Evolutionary conservation across 2,329 filamentous ascomycete species (phyloP).

Genomic region (Colletotrichum liriopes): DNA sequence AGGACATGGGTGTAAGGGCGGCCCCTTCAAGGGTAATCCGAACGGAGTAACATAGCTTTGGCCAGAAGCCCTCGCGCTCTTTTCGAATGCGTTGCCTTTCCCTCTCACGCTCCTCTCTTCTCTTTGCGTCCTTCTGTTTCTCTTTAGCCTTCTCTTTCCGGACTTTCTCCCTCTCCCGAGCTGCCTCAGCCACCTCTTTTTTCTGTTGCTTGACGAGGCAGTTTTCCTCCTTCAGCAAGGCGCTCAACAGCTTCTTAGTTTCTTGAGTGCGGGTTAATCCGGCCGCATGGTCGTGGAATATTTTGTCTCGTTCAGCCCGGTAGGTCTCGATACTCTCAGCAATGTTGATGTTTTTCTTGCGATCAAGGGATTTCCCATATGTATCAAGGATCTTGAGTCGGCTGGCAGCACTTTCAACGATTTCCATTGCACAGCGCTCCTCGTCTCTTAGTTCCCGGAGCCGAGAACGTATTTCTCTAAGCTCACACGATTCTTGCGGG

Average conservation of each 20-base stretch:
- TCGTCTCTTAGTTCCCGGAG: slow-evolving; percentile 52
- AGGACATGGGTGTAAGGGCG: slow-evolving; percentile 59
- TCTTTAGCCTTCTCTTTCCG: slow-evolving; percentile 45
- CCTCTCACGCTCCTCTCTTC: slow-evolving; percentile 54
- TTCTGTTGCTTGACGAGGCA: slow-evolving; percentile 46
- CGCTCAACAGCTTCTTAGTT: slow-evolving; percentile 48
- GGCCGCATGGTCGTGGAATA: slow-evolving; percentile 58
- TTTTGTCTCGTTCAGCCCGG: slow-evolving; percentile 58
- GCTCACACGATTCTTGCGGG: slow-evolving; percentile 19
- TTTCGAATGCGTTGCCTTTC: slow-evolving; percentile 61
- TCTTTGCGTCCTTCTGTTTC: slow-evolving; percentile 53
- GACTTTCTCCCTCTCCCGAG: not conserved
- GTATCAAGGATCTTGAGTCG: slow-evolving; percentile 61
- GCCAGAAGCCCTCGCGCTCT: slow-evolving; percentile 66
- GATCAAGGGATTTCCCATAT: slow-evolving; percentile 56
- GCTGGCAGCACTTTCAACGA: slow-evolving; percentile 52
- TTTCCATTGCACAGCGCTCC: slow-evolving; percentile 50
- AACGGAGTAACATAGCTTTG: slow-evolving; percentile 64
- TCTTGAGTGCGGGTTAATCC: slow-evolving; percentile 52
- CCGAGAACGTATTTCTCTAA: slow-evolving; percentile 51
- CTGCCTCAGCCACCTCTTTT: not conserved
- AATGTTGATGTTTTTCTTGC: slow-evolving; percentile 54
- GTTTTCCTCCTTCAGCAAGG: slow-evolving; percentile 52
- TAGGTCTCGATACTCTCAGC: slow-evolving; percentile 58
- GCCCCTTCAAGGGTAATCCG: slow-evolving; percentile 66